Conservation (phyloP, 345 rosid species). For the Syzygium grande region DNA sequence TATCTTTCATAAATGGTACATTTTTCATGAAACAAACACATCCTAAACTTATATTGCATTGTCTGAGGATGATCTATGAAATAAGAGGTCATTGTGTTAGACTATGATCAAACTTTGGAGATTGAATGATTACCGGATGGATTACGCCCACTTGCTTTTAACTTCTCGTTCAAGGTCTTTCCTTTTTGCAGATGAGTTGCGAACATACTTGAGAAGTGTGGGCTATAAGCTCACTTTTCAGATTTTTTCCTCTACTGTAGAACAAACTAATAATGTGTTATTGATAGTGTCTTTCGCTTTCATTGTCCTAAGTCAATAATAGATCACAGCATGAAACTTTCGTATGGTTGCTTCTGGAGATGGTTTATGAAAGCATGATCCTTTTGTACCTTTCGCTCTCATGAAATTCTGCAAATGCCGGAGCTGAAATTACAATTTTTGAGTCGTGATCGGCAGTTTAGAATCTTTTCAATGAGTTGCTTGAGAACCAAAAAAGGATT, state of each 20-base stretch:
- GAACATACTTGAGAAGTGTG: not conserved
- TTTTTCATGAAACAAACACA: too few relatives aligned
- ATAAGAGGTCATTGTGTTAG: not conserved
- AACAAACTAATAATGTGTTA: not conserved
- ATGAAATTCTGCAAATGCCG: not conserved
- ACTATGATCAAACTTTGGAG: not conserved
- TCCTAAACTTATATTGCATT: not conserved
- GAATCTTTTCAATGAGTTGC: too few relatives aligned
- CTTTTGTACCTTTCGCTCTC: not conserved
- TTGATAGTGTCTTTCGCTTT: not conserved
- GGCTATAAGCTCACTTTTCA: not conserved
- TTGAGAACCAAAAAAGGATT: too few relatives aligned
- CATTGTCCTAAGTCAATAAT: not conserved
- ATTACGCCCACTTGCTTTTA: not conserved
- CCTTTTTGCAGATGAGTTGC: not conserved
- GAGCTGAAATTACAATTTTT: too few relatives aligned
- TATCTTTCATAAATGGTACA: too few relatives aligned
- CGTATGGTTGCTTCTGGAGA: not conserved
- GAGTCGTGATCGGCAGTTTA: too few relatives aligned
- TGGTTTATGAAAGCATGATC: not conserved
- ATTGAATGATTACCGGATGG: not conserved
- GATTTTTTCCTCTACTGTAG: not conserved
- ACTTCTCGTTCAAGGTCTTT: not conserved
- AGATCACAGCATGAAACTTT: not conserved
- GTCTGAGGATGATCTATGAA: not conserved